phyloP scores from a whole-genome alignment of 2,329 filamentous ascomycete species.

The Sporothrix variecibatus region DNA sequence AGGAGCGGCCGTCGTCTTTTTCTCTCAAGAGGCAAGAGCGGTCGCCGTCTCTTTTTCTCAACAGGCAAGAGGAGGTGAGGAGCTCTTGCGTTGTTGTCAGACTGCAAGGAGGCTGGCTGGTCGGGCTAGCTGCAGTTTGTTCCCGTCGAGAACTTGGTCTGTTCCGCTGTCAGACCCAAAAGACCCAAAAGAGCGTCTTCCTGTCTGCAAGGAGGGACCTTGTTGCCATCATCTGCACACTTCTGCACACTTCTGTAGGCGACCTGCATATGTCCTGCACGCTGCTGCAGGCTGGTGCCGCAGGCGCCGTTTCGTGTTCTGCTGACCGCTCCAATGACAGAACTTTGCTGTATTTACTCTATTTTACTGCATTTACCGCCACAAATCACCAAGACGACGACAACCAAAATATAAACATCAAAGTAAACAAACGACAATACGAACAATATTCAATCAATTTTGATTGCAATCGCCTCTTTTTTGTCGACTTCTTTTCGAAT shows the following conservation, averaged over 20 bases:
- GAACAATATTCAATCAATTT: constrained; percentile 11
- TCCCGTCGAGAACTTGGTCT: not conserved
- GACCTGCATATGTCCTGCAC: not conserved
- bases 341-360: too few relatives aligned
- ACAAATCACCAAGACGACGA: constrained; percentile 27
- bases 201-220: not conserved
- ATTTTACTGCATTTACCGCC: not conserved
- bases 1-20: not conserved
- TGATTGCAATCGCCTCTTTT: not conserved
- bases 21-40: not conserved
- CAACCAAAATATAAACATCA: not conserved
- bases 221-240: not conserved
- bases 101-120: not conserved
- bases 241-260: constrained; percentile 13
- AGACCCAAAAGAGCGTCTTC: not conserved
- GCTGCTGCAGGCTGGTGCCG: constrained; percentile 7
- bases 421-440: constrained; percentile 19
- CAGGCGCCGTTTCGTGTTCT: constrained; percentile 14
- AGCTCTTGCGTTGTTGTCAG: not conserved
- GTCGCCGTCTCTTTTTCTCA: too few relatives aligned
- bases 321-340: constrained; percentile 14
- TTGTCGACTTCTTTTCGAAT: not conserved
- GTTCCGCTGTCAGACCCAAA: not conserved
- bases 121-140: not conserved
- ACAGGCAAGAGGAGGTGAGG: not conserved